These are phyloP conservation scores for Colletotrichum sp. DNA, from an alignment of 2,329 filamentous ascomycete species.

Conservation along the genomic window DNA sequence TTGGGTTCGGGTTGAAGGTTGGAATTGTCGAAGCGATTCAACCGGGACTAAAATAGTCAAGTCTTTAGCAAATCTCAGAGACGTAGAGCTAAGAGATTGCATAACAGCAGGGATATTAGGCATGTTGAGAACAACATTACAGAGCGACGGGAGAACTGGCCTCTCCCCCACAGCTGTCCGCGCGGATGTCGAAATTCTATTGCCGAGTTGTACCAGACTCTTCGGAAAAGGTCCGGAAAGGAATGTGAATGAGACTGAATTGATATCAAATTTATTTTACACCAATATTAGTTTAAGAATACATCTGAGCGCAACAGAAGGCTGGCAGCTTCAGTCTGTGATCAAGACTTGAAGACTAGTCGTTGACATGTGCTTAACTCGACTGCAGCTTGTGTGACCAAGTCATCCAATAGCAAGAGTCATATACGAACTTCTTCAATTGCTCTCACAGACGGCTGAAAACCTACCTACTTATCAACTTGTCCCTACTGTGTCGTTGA, in stretches of 20 bases:
- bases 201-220: neutral
- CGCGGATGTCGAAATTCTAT: neutral
- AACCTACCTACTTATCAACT: too few species aligned
- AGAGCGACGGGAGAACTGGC: too few species aligned
- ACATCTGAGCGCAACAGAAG: neutral
- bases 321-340: neutral
- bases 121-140: neutral
- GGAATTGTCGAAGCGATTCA: too few species aligned
- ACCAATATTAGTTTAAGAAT: rapidly evolving
- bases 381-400: neutral
- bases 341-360: neutral
- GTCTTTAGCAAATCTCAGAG: neutral
- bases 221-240: rapidly evolving
- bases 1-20: too few species aligned
- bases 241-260: rapidly evolving
- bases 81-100: neutral
- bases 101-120: rapidly evolving
- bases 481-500: too few species aligned
- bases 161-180: too few species aligned
- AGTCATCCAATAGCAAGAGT: neutral
- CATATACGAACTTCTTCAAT: neutral
- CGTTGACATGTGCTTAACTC: neutral
- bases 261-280: neutral
- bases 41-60: too few species aligned
- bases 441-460: rapidly evolving